Base-by-base conservation (phyloP, 2,329 filamentous ascomycete species). In the Ascochyta fabae region DNA sequence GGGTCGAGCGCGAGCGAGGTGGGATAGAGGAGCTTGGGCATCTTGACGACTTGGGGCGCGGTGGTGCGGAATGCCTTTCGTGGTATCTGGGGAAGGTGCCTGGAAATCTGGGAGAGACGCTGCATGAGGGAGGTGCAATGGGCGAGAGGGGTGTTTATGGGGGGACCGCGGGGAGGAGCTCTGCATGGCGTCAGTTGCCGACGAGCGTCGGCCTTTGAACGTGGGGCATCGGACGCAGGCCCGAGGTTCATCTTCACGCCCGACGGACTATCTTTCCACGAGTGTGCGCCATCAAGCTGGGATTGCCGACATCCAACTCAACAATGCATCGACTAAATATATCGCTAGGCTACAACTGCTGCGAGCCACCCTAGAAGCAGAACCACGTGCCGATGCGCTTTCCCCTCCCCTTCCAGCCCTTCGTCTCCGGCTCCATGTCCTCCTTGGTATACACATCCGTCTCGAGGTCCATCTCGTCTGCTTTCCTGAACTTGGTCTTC, bases 11-110 rank as follows among this genome's bases (percentile, higher is more conserved):
- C 77, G 59, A 88, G 79, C 3, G 85, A 87, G 51, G 84, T 88
- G 46, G 86, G 86, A 77, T 88, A 88, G 61, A 88, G 84, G 62
- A 88, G 83, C 78, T 88, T 88, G 23, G 49, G 47, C 53, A 56
- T 56, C 8, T 7, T 48, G 53, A 33, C 6, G 12, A 13, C 29
- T 12, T 12, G 31, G 7, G 50, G 50, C 3, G 53, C 46, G 31
- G 53, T 56, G 6, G 53, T 56, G 38, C 43, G 47, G 33, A 51
- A 51, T 9, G 34, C 47, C 33, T 51, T 56, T 16, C 53, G 42
- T 2, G 53, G 53, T 27, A 43, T 29, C 6, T 31, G 40, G 16
- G 39, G 39, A n/a, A 56, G 42, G n/a, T 56, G 53, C 26, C 42
- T 33, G 13, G 53, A 51, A 10, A 56, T 43, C 24, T 51, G 48